Evolutionary conservation across 2,329 filamentous ascomycete genomes (phyloP), one percentile per base, ranked within the genome.

Genomic region (Xylariaceae sp.): DNA sequence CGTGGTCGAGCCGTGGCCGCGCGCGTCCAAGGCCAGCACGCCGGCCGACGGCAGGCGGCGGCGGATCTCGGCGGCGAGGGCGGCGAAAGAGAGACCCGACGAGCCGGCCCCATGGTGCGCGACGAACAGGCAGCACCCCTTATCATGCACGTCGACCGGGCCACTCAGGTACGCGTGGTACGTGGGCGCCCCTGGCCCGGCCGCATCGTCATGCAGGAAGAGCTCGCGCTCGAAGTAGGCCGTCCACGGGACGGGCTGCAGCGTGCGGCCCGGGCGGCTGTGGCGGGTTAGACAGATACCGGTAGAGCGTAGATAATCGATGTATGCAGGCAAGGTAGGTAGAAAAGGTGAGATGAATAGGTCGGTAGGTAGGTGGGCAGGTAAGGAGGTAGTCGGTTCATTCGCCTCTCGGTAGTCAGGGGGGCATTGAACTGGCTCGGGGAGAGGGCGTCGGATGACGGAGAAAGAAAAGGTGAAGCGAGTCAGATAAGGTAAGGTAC

Each of bases 41-140:
- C 92, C 93, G 3, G 89, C 84, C 5, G 76, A 68, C 1, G 92
- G 86, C 26, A 94, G 67, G 5, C 76, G 69, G 55, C 82, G 85
- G 33, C 80, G 75, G 40, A 96, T 77, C 55, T 93, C 83, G 28
- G 76, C 70, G 3, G 81, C 77, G 40, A 94, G 77, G 4, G 86
- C 70, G 5, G 89, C 89, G 60, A 96, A 98, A 3, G 88, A 94
- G 38, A 96, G 73, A 5, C 84, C 93, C 0, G 89, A 94, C 4
- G 89, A 94, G 12, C 92, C 92, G 25, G 86, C 92, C 24, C 92
- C 92, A 61, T 98, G 92, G 55, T 98, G 92, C 61, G 84, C 86
- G 39, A 96, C 82, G 58, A 98, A 89, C 5, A 98, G 67, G 0
- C 90, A 88, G 0, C 90, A 88, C 0, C 83, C 85, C 40, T 73